These are phyloP conservation scores for Groenewaldozyma auringiensis DNA, from an alignment of 1,139 yeast genomes.

Conservation along the genomic window DNA sequence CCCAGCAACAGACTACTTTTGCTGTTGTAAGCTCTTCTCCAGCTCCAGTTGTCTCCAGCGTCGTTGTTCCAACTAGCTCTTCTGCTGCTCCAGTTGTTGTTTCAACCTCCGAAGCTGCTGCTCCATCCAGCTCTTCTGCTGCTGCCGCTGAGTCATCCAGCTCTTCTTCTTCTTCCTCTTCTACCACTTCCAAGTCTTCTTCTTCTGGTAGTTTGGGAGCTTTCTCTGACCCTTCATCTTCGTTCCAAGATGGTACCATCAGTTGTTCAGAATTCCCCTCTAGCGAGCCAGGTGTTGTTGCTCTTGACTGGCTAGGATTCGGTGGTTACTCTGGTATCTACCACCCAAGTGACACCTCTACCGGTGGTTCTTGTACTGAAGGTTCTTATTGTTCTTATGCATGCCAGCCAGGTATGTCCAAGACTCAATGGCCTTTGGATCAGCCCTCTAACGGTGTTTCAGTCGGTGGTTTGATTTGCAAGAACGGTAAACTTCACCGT, in stretches of 20 bases:
- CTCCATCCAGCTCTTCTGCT: constrained; percentile 26
- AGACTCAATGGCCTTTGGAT: constrained; percentile 87
- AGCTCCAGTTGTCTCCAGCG: constrained; percentile 12
- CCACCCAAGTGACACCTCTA: constrained; percentile 45
- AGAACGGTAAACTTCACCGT: constrained; percentile 68
- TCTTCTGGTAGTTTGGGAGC: constrained; percentile 48
- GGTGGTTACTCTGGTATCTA: constrained; percentile 93
- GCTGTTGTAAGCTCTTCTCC: constrained; percentile 20
- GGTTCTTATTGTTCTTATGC: constrained; percentile 96
- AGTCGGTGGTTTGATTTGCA: constrained; percentile 82
- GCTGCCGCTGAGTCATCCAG: constrained; percentile 22
- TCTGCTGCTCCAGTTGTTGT: constrained; percentile 13
- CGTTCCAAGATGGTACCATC: constrained; percentile 74
- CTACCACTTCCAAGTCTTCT: constrained; percentile 31
- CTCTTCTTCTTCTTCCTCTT: constrained; percentile 31
- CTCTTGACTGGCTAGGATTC: constrained; percentile 69
- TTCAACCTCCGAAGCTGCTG: constrained; percentile 22
- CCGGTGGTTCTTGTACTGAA: constrained; percentile 61
- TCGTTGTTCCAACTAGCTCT: constrained; percentile 12
- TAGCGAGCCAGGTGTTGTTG: constrained; percentile 75
- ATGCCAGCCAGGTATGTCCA: constrained; percentile 93
- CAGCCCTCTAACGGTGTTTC: constrained; percentile 87
- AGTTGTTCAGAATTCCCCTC: constrained; percentile 76
- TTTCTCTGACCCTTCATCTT: constrained; percentile 45
- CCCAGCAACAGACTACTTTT: constrained; percentile 23